Conservation (phyloP, 179 eudicot species). For the Heliamphora pulchella region DNA sequence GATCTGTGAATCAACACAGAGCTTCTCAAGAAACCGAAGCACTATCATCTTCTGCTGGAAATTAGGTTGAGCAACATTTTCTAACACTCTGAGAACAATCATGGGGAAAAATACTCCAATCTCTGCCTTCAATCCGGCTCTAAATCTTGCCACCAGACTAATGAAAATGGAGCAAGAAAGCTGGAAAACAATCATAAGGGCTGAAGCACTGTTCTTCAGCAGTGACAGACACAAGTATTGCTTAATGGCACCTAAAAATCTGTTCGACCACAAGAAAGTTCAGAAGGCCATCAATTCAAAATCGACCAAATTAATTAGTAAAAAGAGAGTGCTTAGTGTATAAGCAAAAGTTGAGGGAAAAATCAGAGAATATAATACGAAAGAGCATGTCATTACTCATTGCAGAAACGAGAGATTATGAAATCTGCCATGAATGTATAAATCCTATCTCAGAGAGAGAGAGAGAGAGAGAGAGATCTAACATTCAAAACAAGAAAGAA, state of each 20-base stretch:
- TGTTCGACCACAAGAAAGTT: conserved; percentile 27
- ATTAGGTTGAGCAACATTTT: conserved; percentile 95
- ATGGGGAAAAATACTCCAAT: conserved; percentile 98
- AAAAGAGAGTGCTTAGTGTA: background rate
- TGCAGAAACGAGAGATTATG: background rate
- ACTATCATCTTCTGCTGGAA: conserved; percentile 98
- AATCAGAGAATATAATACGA: background rate
- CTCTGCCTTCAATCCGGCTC: conserved; percentile 99
- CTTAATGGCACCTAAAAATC: conserved; percentile 96
- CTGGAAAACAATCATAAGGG: conserved; percentile 96
- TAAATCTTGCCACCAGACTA: conserved; percentile 90
- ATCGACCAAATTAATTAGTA: background rate
- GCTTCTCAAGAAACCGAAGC: conserved; percentile 84
- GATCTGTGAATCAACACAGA: conserved; percentile 88
- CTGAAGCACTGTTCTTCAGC: conserved; percentile 95
- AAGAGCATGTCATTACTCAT: background rate
- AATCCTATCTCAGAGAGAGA: background rate
- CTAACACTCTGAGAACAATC: conserved; percentile 94
- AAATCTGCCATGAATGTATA: background rate
- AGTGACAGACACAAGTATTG: conserved; percentile 90
- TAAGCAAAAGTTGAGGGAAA: background rate
- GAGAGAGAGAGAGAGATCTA: background rate
- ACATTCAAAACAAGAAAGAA: background rate
- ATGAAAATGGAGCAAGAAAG: conserved; percentile 98
- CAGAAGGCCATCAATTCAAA: conserved; percentile 5